These are phyloP conservation scores for Ambrosiella cleistominuta DNA, from an alignment of 2,329 filamentous ascomycete genomes.

Conservation along the genomic window DNA sequence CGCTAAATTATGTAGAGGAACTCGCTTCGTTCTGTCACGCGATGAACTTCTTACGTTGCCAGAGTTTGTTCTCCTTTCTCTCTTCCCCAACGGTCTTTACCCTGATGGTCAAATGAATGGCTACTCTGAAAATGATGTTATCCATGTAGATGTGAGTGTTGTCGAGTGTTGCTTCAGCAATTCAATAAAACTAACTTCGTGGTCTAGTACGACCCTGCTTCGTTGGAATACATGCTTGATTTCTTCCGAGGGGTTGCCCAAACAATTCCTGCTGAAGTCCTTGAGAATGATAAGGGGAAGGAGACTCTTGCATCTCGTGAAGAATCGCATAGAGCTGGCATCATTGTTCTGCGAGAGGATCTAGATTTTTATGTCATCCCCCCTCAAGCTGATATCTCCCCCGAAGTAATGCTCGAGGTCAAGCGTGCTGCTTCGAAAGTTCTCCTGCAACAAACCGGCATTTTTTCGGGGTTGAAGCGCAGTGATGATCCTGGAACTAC, in stretches of 20 bases:
- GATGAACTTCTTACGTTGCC: conserved; percentile 90
- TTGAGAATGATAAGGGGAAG: conserved; percentile 27
- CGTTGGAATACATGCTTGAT: conserved; percentile 96
- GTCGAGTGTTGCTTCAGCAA: not conserved
- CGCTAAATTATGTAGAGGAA: conserved; percentile 46
- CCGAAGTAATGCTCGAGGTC: conserved; percentile 84
- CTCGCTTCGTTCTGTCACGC: conserved; percentile 79
- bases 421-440: conserved; percentile 81
- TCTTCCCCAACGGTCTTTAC: conserved; percentile 96
- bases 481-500: conserved; percentile 94
- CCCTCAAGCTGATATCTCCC: conserved; percentile 64
- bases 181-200: conserved; percentile 1
- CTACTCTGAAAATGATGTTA: conserved; percentile 81
- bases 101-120: conserved; percentile 91
- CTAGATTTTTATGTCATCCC: conserved; percentile 96
- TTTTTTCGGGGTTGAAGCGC: conserved; percentile 86
- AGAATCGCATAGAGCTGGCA: conserved; percentile 84
- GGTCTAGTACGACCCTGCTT: conserved; percentile 81
- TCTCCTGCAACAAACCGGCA: conserved; percentile 77
- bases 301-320: conserved; percentile 52
- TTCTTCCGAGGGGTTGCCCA: conserved; percentile 95
- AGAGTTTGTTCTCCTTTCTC: conserved; percentile 91
- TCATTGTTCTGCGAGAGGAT: conserved; percentile 91
- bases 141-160: conserved; percentile 83
- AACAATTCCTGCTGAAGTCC: conserved; percentile 49